A percentile compares a stretch with the other conserved stretches of the same genome.
phyloP scores from a whole-genome alignment of 192 early-diverging fungal species.

The Coemansia sp. region DNA sequence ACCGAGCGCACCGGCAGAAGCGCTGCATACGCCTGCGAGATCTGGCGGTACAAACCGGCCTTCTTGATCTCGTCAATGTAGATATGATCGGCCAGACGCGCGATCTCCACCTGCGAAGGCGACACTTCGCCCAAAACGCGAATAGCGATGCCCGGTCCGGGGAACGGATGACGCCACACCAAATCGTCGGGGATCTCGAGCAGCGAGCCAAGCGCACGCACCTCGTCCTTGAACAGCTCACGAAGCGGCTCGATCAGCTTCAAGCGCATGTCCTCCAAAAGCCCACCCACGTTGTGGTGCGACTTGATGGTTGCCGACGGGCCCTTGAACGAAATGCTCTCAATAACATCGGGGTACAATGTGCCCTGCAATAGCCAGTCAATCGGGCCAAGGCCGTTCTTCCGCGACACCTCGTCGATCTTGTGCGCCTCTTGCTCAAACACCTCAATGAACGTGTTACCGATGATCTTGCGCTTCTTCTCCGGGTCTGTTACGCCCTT shows the following conservation, averaged over 20 bases:
- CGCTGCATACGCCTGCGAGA: slow-evolving; percentile 97
- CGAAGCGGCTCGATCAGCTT: slow-evolving; percentile 98
- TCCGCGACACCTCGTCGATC: slow-evolving; percentile 77
- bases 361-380: slow-evolving; percentile 98
- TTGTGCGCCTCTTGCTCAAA: slow-evolving; percentile 90
- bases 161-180: slow-evolving; percentile 99
- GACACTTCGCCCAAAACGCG: slow-evolving; percentile 97
- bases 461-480: slow-evolving; percentile 98
- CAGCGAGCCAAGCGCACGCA: slow-evolving; percentile 89
- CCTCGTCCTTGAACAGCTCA: slow-evolving; percentile 99
- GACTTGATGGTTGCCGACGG: slow-evolving; percentile 98
- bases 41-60: slow-evolving; percentile 93
- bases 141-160: slow-evolving; percentile 98
- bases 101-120: slow-evolving; percentile 89
- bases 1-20: slow-evolving; percentile 93
- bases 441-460: slow-evolving; percentile 98
- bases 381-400: slow-evolving; percentile 73
- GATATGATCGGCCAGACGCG: slow-evolving; percentile 91
- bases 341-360: slow-evolving; percentile 98
- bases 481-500: slow-evolving; percentile 95
- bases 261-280: slow-evolving; percentile 94
- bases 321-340: slow-evolving; percentile 98
- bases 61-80: slow-evolving; percentile 99
- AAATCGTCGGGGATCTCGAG: slow-evolving; percentile 91
- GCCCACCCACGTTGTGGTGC: slow-evolving; percentile 98